Conservation (phyloP, 2,329 filamentous ascomycete species). For the Mycosphaerella arachidis region DNA sequence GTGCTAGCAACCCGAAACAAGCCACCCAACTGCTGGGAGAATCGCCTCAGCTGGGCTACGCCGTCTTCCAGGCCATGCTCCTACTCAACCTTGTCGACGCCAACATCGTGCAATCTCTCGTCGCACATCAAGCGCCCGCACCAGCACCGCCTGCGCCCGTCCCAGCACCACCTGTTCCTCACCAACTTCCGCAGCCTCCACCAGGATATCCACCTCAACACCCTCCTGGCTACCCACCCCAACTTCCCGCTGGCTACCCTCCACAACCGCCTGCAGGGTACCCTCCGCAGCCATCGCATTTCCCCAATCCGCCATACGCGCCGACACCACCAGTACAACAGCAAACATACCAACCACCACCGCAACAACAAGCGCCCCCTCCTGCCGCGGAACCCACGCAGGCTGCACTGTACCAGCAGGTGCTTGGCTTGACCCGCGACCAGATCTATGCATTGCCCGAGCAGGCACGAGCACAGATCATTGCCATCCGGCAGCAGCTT, state of each 20-base stretch:
- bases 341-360: slow-evolving; percentile 35
- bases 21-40: slow-evolving; percentile 82
- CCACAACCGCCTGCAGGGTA: slow-evolving; percentile 2
- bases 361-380: slow-evolving; percentile 39
- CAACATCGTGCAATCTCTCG: slow-evolving; percentile 72
- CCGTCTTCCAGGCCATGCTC: slow-evolving; percentile 88
- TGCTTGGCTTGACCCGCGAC: slow-evolving; percentile 73
- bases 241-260: slow-evolving; percentile 25
- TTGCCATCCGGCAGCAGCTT: slow-evolving; percentile 67
- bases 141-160: slow-evolving; percentile 21
- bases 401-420: slow-evolving; percentile 71
- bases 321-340: slow-evolving; percentile 42
- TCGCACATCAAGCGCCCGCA: slow-evolving; percentile 42
- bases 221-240: slow-evolving; percentile 22
- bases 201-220: slow-evolving; percentile 17
- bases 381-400: slow-evolving; percentile 50
- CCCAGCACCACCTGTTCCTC: slow-evolving; percentile 22
- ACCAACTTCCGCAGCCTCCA: slow-evolving; percentile 25
- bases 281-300: slow-evolving; percentile 10
- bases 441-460: slow-evolving; percentile 66
- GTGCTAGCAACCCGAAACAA: slow-evolving; percentile 73
- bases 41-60: slow-evolving; percentile 88
- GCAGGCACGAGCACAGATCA: slow-evolving; percentile 70
- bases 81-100: slow-evolving; percentile 90
- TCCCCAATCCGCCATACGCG: slow-evolving; percentile 27